A percentile compares a stretch with the other conserved stretches of the same genome.
phyloP scores from a whole-genome alignment of 192 early-diverging fungal genomes.

The Anaeromyces robustus region DNA sequence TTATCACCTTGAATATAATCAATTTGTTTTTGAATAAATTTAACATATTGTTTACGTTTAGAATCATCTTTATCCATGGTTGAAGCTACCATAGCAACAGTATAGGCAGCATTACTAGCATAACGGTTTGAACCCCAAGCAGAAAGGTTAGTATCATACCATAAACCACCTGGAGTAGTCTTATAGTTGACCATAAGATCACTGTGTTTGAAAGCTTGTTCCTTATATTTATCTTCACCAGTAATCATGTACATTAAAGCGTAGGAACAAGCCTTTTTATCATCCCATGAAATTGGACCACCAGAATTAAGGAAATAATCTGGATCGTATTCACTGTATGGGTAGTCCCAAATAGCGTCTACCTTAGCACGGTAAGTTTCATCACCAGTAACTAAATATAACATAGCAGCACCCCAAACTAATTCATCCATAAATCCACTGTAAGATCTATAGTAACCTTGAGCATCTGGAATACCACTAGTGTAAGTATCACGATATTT shows the following conservation, averaged over 20 bases:
- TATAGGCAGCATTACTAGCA: neutral
- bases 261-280: constrained; percentile 13
- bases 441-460: constrained; percentile 20
- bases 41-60: neutral
- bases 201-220: neutral
- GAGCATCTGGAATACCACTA: constrained; percentile 13
- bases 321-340: constrained; percentile 21
- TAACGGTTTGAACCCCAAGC: neutral
- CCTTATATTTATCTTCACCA: constrained; percentile 8
- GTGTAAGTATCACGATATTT: constrained; percentile 22
- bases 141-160: neutral
- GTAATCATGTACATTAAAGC: constrained; percentile 20
- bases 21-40: constrained; percentile 14
- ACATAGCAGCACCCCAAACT: constrained; percentile 35
- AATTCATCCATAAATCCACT: constrained; percentile 23
- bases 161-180: neutral
- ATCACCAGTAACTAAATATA: constrained; percentile 28
- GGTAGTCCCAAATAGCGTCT: constrained; percentile 10
- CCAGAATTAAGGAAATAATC: constrained; percentile 30
- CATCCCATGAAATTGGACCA: constrained; percentile 14
- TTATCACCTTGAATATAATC: constrained; percentile 37
- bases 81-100: constrained; percentile 1
- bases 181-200: constrained; percentile 6
- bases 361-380: constrained; percentile 22
- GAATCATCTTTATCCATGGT: neutral